Conservation (phyloP, 768 basidiomycete species). For the Tephrocybe sp. region DNA sequence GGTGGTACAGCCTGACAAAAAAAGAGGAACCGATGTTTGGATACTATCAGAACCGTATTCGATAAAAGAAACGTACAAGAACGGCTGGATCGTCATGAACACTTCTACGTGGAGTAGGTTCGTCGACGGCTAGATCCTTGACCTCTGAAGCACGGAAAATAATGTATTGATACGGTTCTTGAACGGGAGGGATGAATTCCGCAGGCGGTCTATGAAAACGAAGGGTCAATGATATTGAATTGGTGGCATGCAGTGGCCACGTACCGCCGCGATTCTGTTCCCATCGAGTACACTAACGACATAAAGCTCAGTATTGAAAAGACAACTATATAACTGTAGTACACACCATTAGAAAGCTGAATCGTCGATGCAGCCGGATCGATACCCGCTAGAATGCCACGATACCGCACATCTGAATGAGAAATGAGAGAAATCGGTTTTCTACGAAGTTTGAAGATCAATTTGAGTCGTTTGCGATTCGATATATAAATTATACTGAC, state of each 20-base stretch:
- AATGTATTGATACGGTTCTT: constrained; percentile 85
- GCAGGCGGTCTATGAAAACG: constrained; percentile 50
- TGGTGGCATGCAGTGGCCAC: constrained; percentile 19
- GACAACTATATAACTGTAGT: background rate
- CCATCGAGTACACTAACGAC: constrained; percentile 76
- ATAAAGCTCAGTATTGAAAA: background rate
- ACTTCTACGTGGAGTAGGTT: constrained; percentile 52
- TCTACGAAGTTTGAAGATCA: constrained; percentile 33
- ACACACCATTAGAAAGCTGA: constrained; percentile 14
- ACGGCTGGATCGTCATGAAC: constrained; percentile 86
- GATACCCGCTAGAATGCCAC: constrained; percentile 84
- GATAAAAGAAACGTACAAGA: constrained; percentile 34
- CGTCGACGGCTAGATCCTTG: constrained; percentile 85
- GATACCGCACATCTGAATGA: constrained; percentile 87
- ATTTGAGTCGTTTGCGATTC: background rate
- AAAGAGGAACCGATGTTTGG: background rate
- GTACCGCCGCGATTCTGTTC: constrained; percentile 80
- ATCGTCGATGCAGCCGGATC: constrained; percentile 85
- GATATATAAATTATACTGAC: constrained; percentile 8
- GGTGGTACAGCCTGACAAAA: constrained; percentile 11
- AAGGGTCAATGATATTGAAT: background rate
- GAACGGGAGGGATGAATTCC: constrained; percentile 81
- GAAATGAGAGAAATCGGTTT: constrained; percentile 90
- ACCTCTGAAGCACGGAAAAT: constrained; percentile 90
- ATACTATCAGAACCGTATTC: too few relatives aligned